These are phyloP conservation scores for Chlamydomonas schloesseri DNA, from an alignment of 139 green algal genomes.

Conservation along the genomic window DNA sequence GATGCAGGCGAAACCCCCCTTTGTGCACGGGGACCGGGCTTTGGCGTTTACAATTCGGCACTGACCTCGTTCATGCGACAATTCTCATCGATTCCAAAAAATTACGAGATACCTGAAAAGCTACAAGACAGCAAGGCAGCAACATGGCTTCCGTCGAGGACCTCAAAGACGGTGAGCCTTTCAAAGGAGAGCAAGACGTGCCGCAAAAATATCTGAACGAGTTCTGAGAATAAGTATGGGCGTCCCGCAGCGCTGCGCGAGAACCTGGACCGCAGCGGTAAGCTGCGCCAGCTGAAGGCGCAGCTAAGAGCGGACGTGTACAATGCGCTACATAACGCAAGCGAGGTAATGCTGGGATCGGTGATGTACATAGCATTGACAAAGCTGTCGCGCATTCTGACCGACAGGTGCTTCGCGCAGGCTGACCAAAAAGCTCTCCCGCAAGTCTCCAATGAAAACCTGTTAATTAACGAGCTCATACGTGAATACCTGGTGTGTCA, in stretches of 20 bases:
- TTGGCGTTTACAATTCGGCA: too few species aligned
- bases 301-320: constrained; percentile 43
- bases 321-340: constrained; percentile 3
- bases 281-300: constrained; percentile 39
- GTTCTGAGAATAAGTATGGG: too few species aligned
- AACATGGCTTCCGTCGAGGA: constrained; percentile 36
- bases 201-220: too few species aligned
- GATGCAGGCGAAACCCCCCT: too few species aligned
- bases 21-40: too few species aligned
- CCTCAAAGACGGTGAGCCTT: constrained; percentile 33
- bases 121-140: neutral
- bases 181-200: too few species aligned
- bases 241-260: constrained; percentile 51
- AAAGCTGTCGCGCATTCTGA: neutral
- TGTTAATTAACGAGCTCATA: constrained; percentile 79
- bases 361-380: too few species aligned
- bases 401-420: neutral
- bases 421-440: constrained; percentile 14
- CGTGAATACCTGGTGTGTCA: constrained; percentile 69
- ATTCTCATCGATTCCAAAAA: too few species aligned
- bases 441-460: constrained; percentile 63
- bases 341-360: constrained; percentile 32
- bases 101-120: too few species aligned
- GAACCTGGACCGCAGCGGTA: constrained; percentile 47
- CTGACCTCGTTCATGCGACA: too few species aligned